A percentile compares a stretch with the other conserved stretches of the same genome.
phyloP scores from a whole-genome alignment of 768 basidiomycete species.

The Leccinum subgranulosum region DNA sequence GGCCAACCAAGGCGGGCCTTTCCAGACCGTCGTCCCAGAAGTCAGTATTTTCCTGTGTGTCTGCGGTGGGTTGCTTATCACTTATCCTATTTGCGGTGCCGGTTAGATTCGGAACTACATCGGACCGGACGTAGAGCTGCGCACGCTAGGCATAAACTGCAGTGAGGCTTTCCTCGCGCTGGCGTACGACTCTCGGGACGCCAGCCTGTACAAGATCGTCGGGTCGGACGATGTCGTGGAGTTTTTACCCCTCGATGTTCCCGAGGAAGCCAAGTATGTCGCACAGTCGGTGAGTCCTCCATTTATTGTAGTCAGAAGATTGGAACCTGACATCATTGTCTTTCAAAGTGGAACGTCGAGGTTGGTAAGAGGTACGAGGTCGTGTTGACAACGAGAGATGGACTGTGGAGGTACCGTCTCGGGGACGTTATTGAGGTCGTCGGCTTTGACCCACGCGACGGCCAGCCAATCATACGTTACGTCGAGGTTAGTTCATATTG shows the following conservation, averaged over 20 bases:
- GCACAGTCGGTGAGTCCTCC: conserved; percentile 13
- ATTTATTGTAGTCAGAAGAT: neutral
- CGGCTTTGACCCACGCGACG: conserved; percentile 23
- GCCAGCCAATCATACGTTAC: conserved; percentile 21
- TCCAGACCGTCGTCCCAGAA: conserved; percentile 22
- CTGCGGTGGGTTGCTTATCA: neutral
- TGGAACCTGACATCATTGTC: neutral
- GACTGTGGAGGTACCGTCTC: conserved; percentile 23
- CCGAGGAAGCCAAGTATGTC: conserved; percentile 21
- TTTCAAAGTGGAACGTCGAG: conserved; percentile 20
- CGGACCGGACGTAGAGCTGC: conserved; percentile 19
- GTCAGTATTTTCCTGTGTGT: neutral
- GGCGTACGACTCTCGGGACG: conserved; percentile 22
- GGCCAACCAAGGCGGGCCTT: conserved; percentile 23
- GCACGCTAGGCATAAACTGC: conserved; percentile 19
- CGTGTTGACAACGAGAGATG: conserved; percentile 24
- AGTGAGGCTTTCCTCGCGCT: conserved; percentile 23
- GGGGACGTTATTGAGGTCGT: conserved; percentile 20
- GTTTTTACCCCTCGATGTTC: conserved; percentile 15
- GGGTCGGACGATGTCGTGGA: conserved; percentile 25
- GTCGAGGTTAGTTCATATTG: conserved; percentile 14
- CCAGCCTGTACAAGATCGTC: conserved; percentile 21
- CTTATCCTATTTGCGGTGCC: neutral
- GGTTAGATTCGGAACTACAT: conserved; percentile 16
- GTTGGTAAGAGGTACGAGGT: conserved; percentile 18